Base-by-base conservation (phyloP, 1,284 basidiomycete genomes). In the Sporisorium sorghi region DNA sequence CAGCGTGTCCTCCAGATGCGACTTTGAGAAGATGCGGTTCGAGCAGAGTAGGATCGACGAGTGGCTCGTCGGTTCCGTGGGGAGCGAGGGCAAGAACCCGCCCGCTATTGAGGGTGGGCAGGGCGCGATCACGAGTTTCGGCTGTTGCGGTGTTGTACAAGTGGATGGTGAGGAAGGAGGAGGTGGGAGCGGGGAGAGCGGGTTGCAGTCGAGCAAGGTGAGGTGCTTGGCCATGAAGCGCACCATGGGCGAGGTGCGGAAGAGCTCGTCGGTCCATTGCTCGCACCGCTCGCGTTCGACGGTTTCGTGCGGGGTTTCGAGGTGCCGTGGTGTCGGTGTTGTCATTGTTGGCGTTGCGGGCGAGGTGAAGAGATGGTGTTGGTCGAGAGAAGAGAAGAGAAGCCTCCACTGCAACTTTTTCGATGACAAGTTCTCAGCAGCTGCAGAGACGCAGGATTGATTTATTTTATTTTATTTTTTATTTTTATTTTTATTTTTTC, bases 1-100 rank as follows among this genome's bases (percentile, higher is more conserved):
- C 32, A 98, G 86, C 15, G 94, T 97, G 83, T 94, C 90, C 85
- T 98, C 93, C 90, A 96, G 91, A 79, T 97, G 93, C 44, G 88
- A 88, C 83, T 93, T 91, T 85, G 88, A 90, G 83, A 90, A 89
- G 37, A 84, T 78, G 12, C 79, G 78, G 50, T 84, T 83, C 17
- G 71, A 60, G 42, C 83, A 84, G 39, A 84, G 58, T 15, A 84
- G 44, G 44, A 84, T 78, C 21, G 72, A 74, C 0, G 79, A 77
- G 8, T 77, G 55, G 7, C 63, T 58, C 1, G 70, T 66, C 1
- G 77, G 77, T 23, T 71, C 56, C 1, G 32, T 33, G 0, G 82
- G 69, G 0, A 58, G 33, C 11, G 76, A 73, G 9, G 82, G 80
- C 0, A 65, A 74, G 60, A 84, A 84, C 10, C 83, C 83, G 10